Evolutionary conservation across 2,329 filamentous ascomycete species (phyloP), one percentile per base, ranked within the genome.

Genomic region (Hypoxylon sp.): DNA sequence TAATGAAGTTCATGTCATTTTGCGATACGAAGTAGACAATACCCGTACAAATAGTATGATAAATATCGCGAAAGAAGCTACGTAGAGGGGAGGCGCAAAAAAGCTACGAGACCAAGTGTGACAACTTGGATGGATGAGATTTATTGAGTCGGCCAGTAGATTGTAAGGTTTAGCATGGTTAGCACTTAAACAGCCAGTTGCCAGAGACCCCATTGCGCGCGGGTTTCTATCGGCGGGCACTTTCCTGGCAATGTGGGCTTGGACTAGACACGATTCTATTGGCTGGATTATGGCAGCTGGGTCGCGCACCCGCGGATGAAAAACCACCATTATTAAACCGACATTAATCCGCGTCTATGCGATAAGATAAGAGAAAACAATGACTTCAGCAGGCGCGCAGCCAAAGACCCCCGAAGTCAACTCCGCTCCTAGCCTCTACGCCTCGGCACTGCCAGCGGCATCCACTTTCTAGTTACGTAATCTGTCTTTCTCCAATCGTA

Each of bases 1-100:
- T 52, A 65, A 60, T 59, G 71, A 74, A 73, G 70, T 65, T 74
- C 70, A 78, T 72, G 75, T 74, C 76, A 78, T 78, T 65, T 70
- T 77, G 71, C 64, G 58, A 73, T 73, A 67, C 29, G n/a, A 37
- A 50, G 52, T 65, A 69, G 64, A 69, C 63, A 70, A 72, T 68
- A 69, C 65, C 54, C 62, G 59, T 65, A 62, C 58, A 44, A 69
- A 71, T 62, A 55, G 64, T 59, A 66, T 51, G 70, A 62, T 67
- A 60, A 63, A 65, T 54, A 66, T 72, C 52, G 61, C 50, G 47
- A 58, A 63, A 62, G n/a, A 63, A 64, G 62, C 52, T 62, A 63
- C 57, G 60, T 70, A 65, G 69, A 70, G 68, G 71, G 68, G 69
- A 73, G 69, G 74, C 74, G 75, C 75, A 77, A 76, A 75, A 72